Conservation (phyloP, 1,139 yeast species). For the Candida glucosophila region DNA sequence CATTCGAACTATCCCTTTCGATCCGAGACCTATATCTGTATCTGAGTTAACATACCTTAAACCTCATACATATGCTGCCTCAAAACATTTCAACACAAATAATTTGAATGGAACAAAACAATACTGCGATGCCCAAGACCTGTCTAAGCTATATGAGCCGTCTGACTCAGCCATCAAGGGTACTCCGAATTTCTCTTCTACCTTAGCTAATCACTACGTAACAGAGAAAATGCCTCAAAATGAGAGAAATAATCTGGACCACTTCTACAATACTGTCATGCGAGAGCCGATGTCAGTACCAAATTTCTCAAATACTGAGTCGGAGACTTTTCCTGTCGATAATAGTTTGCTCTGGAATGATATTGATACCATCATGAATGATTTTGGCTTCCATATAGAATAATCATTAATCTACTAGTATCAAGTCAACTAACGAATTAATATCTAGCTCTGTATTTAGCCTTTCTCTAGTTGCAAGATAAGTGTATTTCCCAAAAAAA, state of each 20-base stretch:
- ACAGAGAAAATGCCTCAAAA: no score
- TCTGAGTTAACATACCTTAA: constrained; percentile 12
- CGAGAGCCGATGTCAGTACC: constrained; percentile 25
- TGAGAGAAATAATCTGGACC: no score
- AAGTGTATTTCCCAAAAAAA: no score
- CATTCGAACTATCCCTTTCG: constrained; percentile 70
- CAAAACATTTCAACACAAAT: not conserved
- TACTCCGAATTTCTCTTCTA: no score
- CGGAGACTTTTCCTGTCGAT: no score
- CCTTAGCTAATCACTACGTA: not conserved
- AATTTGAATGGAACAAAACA: not conserved
- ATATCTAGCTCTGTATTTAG: no score
- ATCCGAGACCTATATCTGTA: constrained; percentile 64
- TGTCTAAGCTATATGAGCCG: no score
- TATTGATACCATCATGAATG: constrained; percentile 87
- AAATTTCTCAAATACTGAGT: constrained; percentile 24
- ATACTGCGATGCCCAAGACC: no score
- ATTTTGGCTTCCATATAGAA: constrained; percentile 71
- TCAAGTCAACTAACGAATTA: no score
- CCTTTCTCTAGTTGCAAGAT: no score
- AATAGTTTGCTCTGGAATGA: constrained; percentile 81
- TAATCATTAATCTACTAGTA: no score
- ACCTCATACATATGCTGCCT: not conserved
- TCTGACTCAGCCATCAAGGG: not conserved
- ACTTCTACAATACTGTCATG: no score